A percentile compares a stretch with the other conserved stretches of the same genome.
Evolutionary conservation across 192 early-diverging fungal genomes (phyloP).

Genomic region (Mortierella antarctica): DNA sequence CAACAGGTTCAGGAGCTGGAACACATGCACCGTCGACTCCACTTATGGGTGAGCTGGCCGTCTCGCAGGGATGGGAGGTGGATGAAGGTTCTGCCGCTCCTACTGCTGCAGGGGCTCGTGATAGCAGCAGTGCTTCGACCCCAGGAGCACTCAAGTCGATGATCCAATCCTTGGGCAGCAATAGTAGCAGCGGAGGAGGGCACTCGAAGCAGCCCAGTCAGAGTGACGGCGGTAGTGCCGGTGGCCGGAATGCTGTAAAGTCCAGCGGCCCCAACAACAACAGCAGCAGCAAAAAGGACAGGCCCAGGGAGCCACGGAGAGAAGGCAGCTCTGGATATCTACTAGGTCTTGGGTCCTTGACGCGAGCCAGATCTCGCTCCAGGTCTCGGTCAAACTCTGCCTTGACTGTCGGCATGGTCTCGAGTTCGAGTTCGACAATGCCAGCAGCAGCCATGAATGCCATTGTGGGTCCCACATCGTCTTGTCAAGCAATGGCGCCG

Average conservation of each 20-base stretch:
- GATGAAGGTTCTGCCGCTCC: neutral
- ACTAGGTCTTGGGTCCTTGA: slow-evolving; percentile 32
- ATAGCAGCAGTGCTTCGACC: neutral
- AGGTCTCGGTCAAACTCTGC: slow-evolving; percentile 19
- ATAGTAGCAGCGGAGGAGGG: neutral
- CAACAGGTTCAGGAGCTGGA: neutral
- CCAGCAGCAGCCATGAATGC: neutral
- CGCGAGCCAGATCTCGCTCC: slow-evolving; percentile 26
- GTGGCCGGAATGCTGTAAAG: neutral
- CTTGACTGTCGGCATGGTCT: neutral
- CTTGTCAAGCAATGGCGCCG: too few relatives aligned
- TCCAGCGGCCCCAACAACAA: neutral
- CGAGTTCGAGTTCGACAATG: neutral
- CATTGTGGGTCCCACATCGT: too few relatives aligned
- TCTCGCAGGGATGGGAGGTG: neutral
- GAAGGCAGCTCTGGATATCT: slow-evolving; percentile 40
- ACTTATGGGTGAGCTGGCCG: neutral
- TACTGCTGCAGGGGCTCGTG: neutral
- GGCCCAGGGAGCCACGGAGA: slow-evolving; percentile 16
- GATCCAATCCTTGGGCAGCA: slow-evolving; percentile 35
- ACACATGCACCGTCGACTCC: neutral
- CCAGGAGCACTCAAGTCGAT: slow-evolving; percentile 36
- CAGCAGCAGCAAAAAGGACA: slow-evolving; percentile 10
- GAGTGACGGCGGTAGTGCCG: neutral
- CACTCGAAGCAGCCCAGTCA: slow-evolving; percentile 10